phyloP scores from a whole-genome alignment of 2,329 filamentous ascomycete species.

The Aspergillus udagawae region DNA sequence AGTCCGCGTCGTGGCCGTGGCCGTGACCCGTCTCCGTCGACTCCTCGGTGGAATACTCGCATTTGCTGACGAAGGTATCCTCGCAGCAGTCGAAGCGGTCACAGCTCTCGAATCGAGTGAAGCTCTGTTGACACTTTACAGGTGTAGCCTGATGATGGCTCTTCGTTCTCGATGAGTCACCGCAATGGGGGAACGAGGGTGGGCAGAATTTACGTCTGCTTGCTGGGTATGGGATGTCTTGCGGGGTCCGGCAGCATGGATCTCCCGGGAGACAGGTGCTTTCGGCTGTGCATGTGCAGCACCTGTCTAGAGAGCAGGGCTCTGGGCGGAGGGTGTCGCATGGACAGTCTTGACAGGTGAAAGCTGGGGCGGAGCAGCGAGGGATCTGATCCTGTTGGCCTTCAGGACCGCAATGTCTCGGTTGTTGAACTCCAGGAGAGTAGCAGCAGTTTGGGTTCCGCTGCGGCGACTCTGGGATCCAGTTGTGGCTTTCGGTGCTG shows the following conservation, averaged over 20 bases:
- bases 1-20: not conserved
- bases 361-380: not conserved
- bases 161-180: not conserved
- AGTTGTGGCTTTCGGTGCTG: not conserved
- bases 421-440: not conserved
- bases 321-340: not conserved
- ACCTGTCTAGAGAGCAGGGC: not conserved
- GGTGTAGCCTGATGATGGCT: not conserved
- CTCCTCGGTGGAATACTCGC: not conserved
- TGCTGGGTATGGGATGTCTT: not conserved
- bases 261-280: not conserved
- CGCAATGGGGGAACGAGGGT: not conserved
- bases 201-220: not conserved
- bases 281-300: not conserved
- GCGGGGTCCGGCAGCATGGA: not conserved
- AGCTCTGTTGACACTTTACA: not conserved
- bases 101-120: not conserved
- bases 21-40: not conserved
- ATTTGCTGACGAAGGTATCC: not conserved
- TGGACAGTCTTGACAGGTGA: not conserved
- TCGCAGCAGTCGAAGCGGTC: not conserved
- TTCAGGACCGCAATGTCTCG: not conserved
- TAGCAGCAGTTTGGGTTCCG: not conserved
- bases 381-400: not conserved
- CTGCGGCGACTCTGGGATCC: not conserved